Conservation (phyloP, 371 early-diverging fungal species). For the Rhizopus stolonifer region DNA sequence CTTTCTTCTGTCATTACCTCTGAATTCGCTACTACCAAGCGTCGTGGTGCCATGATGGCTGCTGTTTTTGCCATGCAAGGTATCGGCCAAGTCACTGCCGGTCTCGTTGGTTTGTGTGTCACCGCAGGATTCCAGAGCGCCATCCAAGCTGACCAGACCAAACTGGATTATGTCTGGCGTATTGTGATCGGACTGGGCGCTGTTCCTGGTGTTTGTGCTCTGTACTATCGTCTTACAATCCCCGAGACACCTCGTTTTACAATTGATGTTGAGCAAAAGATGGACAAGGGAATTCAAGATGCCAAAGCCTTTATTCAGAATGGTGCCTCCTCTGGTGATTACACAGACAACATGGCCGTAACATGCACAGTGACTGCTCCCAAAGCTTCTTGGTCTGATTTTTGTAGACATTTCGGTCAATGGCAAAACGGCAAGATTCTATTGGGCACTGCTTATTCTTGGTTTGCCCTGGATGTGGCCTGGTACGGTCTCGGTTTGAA, state of each 20-base stretch:
- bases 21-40: slow-evolving; percentile 75
- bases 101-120: slow-evolving; percentile 61
- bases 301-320: slow-evolving; percentile 44
- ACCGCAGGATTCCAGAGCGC: slow-evolving; percentile 57
- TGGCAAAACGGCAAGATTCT: slow-evolving; percentile 59
- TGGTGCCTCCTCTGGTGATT: slow-evolving; percentile 34
- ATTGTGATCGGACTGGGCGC: slow-evolving; percentile 68
- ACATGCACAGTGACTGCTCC: slow-evolving; percentile 24
- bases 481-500: slow-evolving; percentile 88
- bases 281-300: slow-evolving; percentile 59
- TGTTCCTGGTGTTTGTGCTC: slow-evolving; percentile 61
- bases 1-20: slow-evolving; percentile 79
- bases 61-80: slow-evolving; percentile 90
- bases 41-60: slow-evolving; percentile 83
- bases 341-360: slow-evolving; percentile 33
- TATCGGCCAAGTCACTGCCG: slow-evolving; percentile 73
- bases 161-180: slow-evolving; percentile 81
- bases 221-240: slow-evolving; percentile 79
- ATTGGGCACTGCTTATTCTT: slow-evolving; percentile 61
- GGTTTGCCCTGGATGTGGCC: slow-evolving; percentile 85
- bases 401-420: slow-evolving; percentile 58
- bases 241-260: slow-evolving; percentile 86
- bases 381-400: slow-evolving; percentile 54
- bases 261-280: slow-evolving; percentile 69
- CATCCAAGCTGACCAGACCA: slow-evolving; percentile 52